A percentile compares a stretch with the other conserved stretches of the same genome.
phyloP scores from a whole-genome alignment of 176 grass and related monocot species.

The Carex littledalei region DNA sequence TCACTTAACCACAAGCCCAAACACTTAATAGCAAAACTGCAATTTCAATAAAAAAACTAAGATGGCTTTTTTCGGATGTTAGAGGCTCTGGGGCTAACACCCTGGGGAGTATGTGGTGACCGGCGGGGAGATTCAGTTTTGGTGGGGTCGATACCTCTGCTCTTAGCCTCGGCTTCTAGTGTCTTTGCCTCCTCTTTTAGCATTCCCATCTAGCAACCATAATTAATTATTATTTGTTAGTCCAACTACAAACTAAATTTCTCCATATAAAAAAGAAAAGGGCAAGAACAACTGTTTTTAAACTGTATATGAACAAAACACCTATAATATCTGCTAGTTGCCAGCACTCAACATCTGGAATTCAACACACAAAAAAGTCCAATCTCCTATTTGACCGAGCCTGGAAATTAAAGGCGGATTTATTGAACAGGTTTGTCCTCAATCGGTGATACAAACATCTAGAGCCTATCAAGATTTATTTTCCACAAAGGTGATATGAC shows the following conservation, averaged over 20 bases:
- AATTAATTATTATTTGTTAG: not conserved
- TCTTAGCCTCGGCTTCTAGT: conserved; percentile 14
- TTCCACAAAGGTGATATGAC: not conserved
- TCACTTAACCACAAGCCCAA: conserved; percentile 10
- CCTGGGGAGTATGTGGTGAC: conserved; percentile 1
- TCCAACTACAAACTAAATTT: not conserved
- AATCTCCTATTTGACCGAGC: not conserved
- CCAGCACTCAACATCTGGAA: not conserved
- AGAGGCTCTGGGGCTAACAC: conserved; percentile 11
- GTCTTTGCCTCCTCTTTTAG: conserved; percentile 9
- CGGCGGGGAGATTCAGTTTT: conserved; percentile 12
- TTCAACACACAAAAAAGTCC: not conserved
- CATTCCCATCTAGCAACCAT: conserved; percentile 16
- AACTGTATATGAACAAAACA: not conserved
- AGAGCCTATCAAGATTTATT: not conserved
- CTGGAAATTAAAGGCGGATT: not conserved
- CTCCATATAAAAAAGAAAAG: not conserved
- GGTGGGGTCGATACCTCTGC: not conserved
- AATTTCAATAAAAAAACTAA: not conserved
- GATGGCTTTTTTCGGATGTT: not conserved
- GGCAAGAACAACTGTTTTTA: not conserved
- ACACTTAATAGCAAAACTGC: not conserved
- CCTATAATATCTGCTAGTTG: not conserved
- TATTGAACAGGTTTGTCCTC: not conserved
- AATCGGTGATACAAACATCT: not conserved